Evolutionary conservation across 2,329 filamentous ascomycete species (phyloP), one percentile per base, ranked within the genome.

Genomic region (Cercospora sp.): DNA sequence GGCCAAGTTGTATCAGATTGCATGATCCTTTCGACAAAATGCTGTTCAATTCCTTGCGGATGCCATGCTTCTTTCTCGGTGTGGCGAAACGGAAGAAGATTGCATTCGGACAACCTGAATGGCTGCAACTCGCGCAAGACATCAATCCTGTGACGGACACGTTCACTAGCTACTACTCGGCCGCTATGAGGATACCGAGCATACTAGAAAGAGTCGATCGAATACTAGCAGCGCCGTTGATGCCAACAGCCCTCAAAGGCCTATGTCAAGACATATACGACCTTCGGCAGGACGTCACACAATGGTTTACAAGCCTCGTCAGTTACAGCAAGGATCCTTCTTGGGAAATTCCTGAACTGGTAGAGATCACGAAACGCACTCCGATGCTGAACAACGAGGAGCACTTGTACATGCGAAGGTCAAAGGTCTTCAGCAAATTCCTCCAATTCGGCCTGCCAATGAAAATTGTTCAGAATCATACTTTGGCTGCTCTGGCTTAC

Each of bases 31-130:
- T 69, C 31, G 68, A 69, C 33, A 42, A 65, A 16, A 42, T 67
- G 45, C 53, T 69, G 4, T 67, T 69, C 57, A 60, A 40, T 45
- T 65, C 67, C 55, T 33, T 69, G 13, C 61, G 65, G 5, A 61
- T 65, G 63, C 68, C 65, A 13, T 65, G 48, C 30, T 66, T 68
- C 60, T 68, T 69, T 26, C 33, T 65, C 9, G 65, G 68, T 13
- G 45, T 69, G 10, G 65, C 65, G n/a, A 58, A 51, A 16, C 62
- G 68, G 7, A 65, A 65, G 30, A 48, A 62, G 20, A 68, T 65
- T 33, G 48, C 64, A 8, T 60, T 64, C 3, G 65, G 68, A 26
- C 51, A 45, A 20, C 60, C 60, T 10, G 61, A 67, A 36, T 68
- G 67, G 69, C 57, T 65, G 3, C 53, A 42, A 4, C 30, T 65